Evolutionary conservation across 2,329 filamentous ascomycete species (phyloP).

Genomic region (Penicillium verrucosum): DNA sequence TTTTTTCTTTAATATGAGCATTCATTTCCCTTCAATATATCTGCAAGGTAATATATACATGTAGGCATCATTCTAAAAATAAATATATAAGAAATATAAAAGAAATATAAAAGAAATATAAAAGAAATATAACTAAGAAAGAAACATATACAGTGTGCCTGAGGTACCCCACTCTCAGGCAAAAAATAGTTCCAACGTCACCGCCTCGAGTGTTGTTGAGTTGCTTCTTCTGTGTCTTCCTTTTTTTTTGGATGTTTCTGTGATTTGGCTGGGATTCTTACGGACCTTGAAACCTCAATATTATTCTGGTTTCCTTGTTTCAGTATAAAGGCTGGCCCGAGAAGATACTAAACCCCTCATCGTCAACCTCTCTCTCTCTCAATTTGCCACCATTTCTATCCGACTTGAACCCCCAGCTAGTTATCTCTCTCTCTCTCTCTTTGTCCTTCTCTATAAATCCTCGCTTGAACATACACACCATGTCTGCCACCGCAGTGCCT

Average conservation of each 20-base stretch:
- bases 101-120: not conserved
- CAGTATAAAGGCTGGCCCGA: not conserved
- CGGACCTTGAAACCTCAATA: not conserved
- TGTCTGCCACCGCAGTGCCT: constrained; percentile 33
- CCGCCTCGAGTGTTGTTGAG: constrained; percentile 6
- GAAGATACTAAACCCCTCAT: not conserved
- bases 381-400: constrained; percentile 4
- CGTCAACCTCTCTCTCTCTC: not conserved
- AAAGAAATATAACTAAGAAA: not conserved
- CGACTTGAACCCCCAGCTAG: not conserved
- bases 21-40: no score
- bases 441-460: not conserved
- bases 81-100: not conserved
- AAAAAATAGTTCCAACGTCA: constrained; percentile 12
- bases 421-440: not conserved
- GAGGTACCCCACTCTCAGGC: not conserved
- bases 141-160: not conserved
- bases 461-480: constrained; percentile 10
- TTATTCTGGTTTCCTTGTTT: not conserved
- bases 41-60: not conserved
- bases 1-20: no score
- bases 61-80: not conserved
- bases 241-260: not conserved
- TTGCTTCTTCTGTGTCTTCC: not conserved
- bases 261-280: not conserved